phyloP scores from a whole-genome alignment of 164 flowering plant species.

The Vitis labrusca region DNA sequence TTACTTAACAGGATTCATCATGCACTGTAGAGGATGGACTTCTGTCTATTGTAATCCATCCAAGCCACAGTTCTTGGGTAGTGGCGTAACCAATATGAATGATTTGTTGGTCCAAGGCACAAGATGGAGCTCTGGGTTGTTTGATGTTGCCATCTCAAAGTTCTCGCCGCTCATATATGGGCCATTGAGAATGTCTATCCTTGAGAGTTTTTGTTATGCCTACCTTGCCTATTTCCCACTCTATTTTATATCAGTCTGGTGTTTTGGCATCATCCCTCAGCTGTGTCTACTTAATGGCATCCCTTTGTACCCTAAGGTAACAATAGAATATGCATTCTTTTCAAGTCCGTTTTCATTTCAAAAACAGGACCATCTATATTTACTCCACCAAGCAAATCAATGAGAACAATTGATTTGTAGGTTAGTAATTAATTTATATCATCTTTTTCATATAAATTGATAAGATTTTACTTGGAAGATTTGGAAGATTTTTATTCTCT shows the following conservation, averaged over 20 bases:
- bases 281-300: constrained; percentile 43
- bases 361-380: too few relatives aligned
- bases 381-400: too few relatives aligned
- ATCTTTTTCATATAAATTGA: too few relatives aligned
- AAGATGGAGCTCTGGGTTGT: constrained; percentile 41
- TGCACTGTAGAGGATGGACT: constrained; percentile 48
- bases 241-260: constrained; percentile 27
- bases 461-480: too few relatives aligned
- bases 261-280: constrained; percentile 41
- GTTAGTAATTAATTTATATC: too few relatives aligned
- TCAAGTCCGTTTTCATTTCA: too few relatives aligned
- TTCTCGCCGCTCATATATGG: constrained; percentile 40
- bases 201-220: constrained; percentile 35
- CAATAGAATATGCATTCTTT: too few relatives aligned
- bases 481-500: too few relatives aligned
- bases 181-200: constrained; percentile 26
- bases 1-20: constrained; percentile 36
- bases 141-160: constrained; percentile 35
- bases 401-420: too few relatives aligned
- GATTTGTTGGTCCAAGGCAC: constrained; percentile 35
- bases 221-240: constrained; percentile 21
- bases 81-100: constrained; percentile 25
- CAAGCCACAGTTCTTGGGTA: constrained; percentile 48
- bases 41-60: constrained; percentile 35
- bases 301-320: constrained; percentile 39